These are phyloP conservation scores for Gynandropsis gynandra DNA, from an alignment of 345 rosid genomes.

Conservation along the genomic window DNA sequence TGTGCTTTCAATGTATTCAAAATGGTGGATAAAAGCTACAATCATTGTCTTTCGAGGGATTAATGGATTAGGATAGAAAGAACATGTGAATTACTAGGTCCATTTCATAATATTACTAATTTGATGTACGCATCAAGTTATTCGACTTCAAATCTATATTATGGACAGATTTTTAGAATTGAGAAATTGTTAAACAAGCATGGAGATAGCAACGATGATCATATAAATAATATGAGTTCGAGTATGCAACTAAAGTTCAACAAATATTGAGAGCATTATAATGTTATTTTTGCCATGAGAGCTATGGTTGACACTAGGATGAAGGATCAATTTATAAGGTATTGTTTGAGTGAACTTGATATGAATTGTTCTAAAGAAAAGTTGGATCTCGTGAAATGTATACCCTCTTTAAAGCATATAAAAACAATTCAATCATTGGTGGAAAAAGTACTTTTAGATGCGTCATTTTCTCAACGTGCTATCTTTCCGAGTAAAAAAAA, in stretches of 20 bases:
- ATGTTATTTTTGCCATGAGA: neutral
- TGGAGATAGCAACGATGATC: neutral
- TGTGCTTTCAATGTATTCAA: neutral
- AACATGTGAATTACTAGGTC: neutral
- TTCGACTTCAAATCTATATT: neutral
- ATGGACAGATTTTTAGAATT: neutral
- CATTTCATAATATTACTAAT: neutral
- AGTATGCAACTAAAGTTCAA: neutral
- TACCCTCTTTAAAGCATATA: neutral
- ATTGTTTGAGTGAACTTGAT: neutral
- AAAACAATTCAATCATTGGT: too few relatives aligned
- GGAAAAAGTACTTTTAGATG: too few relatives aligned
- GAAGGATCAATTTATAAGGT: neutral
- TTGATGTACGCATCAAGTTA: constrained; percentile 4
- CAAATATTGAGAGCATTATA: neutral
- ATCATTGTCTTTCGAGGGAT: neutral
- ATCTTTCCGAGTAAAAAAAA: too few relatives aligned
- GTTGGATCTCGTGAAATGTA: neutral
- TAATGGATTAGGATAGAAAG: neutral
- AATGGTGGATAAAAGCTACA: constrained; percentile 7
- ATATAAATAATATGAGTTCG: neutral
- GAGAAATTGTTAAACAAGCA: neutral
- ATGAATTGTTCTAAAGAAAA: neutral
- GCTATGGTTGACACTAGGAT: neutral
- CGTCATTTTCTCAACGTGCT: too few relatives aligned